phyloP scores from a whole-genome alignment of 2,329 filamentous ascomycete genomes.

The Tolypocladium endophyticum region DNA sequence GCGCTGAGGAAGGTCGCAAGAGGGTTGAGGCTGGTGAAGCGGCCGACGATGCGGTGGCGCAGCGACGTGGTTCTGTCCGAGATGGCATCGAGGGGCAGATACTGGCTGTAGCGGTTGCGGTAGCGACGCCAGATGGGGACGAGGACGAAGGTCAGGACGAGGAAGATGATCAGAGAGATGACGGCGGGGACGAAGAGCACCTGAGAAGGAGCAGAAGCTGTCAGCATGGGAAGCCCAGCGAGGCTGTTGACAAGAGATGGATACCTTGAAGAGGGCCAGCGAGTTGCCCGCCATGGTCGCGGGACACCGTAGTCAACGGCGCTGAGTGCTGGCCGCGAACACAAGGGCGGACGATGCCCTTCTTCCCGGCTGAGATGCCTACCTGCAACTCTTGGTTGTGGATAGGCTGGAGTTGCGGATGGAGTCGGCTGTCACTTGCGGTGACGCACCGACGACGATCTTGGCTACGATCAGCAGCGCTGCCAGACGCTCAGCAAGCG shows the following conservation, averaged over 20 bases:
- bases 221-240: background rate
- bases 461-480: background rate
- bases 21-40: constrained; percentile 18
- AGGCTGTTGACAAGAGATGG: background rate
- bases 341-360: background rate
- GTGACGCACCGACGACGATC: background rate
- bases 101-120: constrained; percentile 61
- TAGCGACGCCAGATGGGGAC: constrained; percentile 61
- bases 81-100: constrained; percentile 58
- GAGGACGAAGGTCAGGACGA: constrained; percentile 53
- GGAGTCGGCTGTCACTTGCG: background rate
- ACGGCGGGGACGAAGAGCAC: constrained; percentile 60
- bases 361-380: background rate
- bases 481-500: background rate
- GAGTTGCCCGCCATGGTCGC: background rate
- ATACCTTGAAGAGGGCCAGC: background rate
- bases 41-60: constrained; percentile 34
- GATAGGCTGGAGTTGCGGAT: background rate
- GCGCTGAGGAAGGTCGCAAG: constrained; percentile 39
- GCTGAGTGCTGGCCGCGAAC: background rate
- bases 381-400: background rate
- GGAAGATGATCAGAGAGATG: constrained; percentile 59
- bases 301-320: background rate
- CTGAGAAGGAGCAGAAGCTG: constrained; percentile 31
- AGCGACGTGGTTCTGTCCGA: constrained; percentile 45